Evolutionary conservation across 2,329 filamentous ascomycete genomes (phyloP), one percentile per base, ranked within the genome.

Genomic region (Fusarium foetens): DNA sequence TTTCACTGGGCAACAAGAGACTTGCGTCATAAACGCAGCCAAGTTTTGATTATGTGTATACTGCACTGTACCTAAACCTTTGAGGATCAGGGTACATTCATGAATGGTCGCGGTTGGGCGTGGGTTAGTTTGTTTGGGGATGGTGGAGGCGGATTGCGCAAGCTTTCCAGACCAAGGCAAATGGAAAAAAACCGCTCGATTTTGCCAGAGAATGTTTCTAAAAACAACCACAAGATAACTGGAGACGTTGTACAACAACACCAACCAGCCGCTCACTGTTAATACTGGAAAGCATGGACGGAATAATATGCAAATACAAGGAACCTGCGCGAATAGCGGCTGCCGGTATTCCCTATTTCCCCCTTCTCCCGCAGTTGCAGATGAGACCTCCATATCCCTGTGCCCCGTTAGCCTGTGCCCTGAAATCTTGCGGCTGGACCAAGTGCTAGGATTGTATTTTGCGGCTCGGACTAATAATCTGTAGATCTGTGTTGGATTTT

Each of bases 71-170:
- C 51, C 54, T 21, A 36, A 53, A 53, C 49, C 35, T 43, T 43
- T 63, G 63, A 54, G 52, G 21, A 68, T 68, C 63, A 43, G 31
- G 36, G 49, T 54, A 43, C 14, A 46, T 35, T 54, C 25, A 64
- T 39, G 55, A 36, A 54, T 54, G 35, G 36, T 43, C 23, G 58
- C 43, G 45, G 52, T 53, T 69, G 58, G 58, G 36, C 39, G 23
- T n/a, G 33, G 31, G 25, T 64, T 58, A 52, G 68, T 57, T 68
- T 64, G 58, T 45, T 69, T 64, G 53, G 53, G 52, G 65, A 63
- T 63, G 45, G 68, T 71, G 68, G 68, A 63, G 69, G 33, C 35
- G 51, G 69, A 72, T 72, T 72, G 70, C 70, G 70, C 70, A 72
- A 72, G 69, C 69, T 52, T 39, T 42, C 54, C 58, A 69, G 29